Evolutionary conservation across 306 rosid genomes (phyloP).

Genomic region (Cucurbita moschata): DNA sequence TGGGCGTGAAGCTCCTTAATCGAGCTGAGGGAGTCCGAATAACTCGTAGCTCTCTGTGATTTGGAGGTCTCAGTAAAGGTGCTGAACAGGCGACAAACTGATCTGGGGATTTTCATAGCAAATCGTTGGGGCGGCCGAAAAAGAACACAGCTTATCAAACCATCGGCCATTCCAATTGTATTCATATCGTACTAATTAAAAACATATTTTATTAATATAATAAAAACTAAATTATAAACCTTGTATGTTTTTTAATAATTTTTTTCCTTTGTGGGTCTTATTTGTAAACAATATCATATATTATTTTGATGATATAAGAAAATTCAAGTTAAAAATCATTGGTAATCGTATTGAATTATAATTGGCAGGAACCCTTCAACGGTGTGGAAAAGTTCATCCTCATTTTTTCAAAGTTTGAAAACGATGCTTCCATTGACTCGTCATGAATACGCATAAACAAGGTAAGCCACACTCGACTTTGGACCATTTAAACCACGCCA

Average conservation of each 20-base stretch:
- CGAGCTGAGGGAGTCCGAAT: conserved; percentile 4
- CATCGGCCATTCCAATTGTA: no score
- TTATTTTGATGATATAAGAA: no score
- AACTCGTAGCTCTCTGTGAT: conserved; percentile 4
- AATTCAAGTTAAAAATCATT: no score
- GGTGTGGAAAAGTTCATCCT: not conserved
- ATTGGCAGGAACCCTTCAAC: not conserved
- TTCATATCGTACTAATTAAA: no score
- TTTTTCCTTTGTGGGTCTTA: no score
- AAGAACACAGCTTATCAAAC: not conserved
- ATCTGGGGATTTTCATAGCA: conserved; percentile 25
- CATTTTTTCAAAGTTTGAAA: not conserved
- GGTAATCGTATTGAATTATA: no score
- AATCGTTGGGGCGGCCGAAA: not conserved
- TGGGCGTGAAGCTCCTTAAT: conserved; percentile 38
- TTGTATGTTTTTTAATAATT: no score
- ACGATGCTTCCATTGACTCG: not conserved
- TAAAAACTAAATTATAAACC: no score
- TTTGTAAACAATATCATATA: no score
- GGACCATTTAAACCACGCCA: conserved; percentile 2
- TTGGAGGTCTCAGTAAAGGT: not conserved
- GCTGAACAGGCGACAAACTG: conserved; percentile 11
- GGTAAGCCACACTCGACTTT: not conserved
- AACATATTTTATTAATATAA: no score
- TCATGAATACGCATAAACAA: not conserved